Evolutionary conservation across 73 alveolate species (phyloP).

Genomic region (Paramecium tetraurelia): DNA sequence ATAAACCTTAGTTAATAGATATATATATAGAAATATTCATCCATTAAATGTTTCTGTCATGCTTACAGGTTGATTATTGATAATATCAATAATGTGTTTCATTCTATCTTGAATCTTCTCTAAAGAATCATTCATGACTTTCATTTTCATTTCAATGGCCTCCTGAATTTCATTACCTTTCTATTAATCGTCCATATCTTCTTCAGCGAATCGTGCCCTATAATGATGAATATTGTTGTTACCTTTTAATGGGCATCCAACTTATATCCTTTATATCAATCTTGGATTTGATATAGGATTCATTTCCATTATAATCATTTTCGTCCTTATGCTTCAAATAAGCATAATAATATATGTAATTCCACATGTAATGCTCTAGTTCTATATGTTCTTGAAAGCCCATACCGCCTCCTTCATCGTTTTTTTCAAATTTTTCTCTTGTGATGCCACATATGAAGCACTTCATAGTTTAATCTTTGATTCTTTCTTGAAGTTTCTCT

Average conservation of each 20-base stretch:
- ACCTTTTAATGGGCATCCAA: conserved; percentile 89
- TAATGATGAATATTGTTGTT: not conserved
- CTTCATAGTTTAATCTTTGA: conserved; percentile 80
- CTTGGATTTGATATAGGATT: conserved; percentile 81
- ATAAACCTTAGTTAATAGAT: not conserved
- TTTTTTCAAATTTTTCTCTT: conserved; percentile 88
- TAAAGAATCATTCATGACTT: conserved; percentile 4
- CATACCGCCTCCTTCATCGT: conserved; percentile 63
- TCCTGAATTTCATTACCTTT: not conserved
- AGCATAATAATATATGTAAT: conserved; percentile 89
- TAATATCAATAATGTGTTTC: not conserved
- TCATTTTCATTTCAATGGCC: not conserved
- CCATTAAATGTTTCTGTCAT: not conserved
- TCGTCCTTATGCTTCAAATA: conserved; percentile 85
- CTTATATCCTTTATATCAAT: conserved; percentile 77
- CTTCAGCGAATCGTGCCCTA: conserved; percentile 41
- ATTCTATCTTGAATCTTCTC: not conserved
- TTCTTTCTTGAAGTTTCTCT: conserved; percentile 83
- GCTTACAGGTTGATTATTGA: not conserved
- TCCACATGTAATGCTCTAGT: conserved; percentile 84
- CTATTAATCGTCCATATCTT: not conserved
- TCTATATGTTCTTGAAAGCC: conserved; percentile 71
- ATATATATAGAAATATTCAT: not conserved
- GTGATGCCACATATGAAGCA: conserved; percentile 94
- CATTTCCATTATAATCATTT: conserved; percentile 93